Base-by-base conservation (phyloP, 768 basidiomycete genomes). In the Termitomyces sp. region DNA sequence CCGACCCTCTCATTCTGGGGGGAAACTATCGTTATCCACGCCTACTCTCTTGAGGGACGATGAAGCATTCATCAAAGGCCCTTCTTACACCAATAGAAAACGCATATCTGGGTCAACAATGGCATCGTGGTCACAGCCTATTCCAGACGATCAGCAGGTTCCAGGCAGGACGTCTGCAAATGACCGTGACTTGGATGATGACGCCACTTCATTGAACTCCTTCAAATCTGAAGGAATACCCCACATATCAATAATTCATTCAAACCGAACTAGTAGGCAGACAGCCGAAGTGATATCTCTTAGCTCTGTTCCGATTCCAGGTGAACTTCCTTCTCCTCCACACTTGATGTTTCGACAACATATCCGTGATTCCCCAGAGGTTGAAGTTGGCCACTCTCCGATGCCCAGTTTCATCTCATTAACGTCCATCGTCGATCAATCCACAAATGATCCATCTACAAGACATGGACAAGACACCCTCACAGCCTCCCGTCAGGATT, bases 161-260 rank as follows among this genome's bases (percentile, higher is more conserved):
- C 60, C 62, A 1, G 32, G 44, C 16, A 59, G 32, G 20, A 27
- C 39, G 4, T 43, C 34, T 22, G 18, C 36, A 22, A 32, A 58
- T 39, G 52, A 34, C 16, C 39, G 16, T 41, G 34, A 39, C 18
- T 13, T 36, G 5, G 26, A 31, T 52, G 57, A 49, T 14, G 68
- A 70, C 41, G 63, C 63, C 6, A 42, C 66, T 14, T 76, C 75
- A 4, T 37, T 76, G 20, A 67, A 72, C 43, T 76, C 76, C 0
- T 59, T 77, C 14, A 80, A 83, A 60, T 78, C 83, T 52, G 79
- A 82, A 64, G 72, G 77, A 26, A 82, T 83, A 67, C 71, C 36
- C 29, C 78, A 83, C 63, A 76, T 80, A 71, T 80, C 81, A 1
- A 74, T 74, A 20, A 63, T 76, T 14, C 77, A 76, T 42, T 66